phyloP scores from a whole-genome alignment of 148 eudicot species.

The Amaranthus cruentus region DNA sequence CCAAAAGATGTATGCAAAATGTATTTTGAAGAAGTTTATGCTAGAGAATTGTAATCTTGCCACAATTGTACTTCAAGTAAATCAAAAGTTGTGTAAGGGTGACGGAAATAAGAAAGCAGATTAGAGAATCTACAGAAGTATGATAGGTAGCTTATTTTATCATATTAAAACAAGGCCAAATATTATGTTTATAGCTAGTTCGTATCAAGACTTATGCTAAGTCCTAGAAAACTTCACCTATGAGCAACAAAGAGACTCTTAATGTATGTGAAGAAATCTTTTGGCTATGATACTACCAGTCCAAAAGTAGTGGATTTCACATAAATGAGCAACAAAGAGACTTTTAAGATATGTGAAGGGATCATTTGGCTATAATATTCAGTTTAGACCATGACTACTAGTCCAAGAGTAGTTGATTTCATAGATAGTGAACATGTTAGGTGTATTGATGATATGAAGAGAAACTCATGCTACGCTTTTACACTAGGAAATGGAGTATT shows the following conservation, averaged over 20 bases:
- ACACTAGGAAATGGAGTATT: background rate
- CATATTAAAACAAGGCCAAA: slow-evolving; percentile 8
- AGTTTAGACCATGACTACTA: background rate
- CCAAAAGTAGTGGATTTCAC: no score
- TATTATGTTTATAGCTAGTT: no score
- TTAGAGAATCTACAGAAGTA: slow-evolving; percentile 10
- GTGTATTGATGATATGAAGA: background rate
- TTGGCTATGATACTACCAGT: no score
- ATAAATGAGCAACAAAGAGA: background rate
- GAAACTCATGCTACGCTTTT: background rate
- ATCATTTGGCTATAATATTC: background rate
- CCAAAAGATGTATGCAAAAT: slow-evolving; percentile 15
- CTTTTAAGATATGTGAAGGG: background rate
- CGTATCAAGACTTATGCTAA: background rate
- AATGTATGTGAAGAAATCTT: no score
- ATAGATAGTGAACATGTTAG: background rate
- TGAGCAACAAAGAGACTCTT: background rate
- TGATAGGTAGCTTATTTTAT: slow-evolving; percentile 21
- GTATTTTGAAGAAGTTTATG: background rate
- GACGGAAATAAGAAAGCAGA: slow-evolving; percentile 17
- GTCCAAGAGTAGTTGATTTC: background rate
- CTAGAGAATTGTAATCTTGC: slow-evolving; percentile 6
- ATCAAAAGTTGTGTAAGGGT: slow-evolving; percentile 4
- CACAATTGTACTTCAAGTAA: slow-evolving; percentile 4
- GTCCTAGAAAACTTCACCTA: background rate